Conservation (phyloP, 805 yeast genomes). For the Schizosaccharomyces osmophilus region DNA sequence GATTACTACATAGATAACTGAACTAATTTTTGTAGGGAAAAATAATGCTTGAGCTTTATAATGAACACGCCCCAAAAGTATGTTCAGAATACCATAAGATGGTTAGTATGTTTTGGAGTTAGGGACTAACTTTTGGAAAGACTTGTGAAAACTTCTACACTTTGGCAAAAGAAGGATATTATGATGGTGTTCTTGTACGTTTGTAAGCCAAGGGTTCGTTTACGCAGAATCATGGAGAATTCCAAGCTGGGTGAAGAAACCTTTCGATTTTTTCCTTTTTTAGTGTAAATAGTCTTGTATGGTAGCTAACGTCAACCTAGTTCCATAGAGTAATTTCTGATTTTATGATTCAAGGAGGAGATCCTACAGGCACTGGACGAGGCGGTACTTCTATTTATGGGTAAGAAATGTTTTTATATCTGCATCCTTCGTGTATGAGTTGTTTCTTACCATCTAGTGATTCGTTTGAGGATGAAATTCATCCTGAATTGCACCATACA, state of each 20-base stretch:
- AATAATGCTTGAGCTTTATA: slow-evolving; percentile 11
- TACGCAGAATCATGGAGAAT: not conserved
- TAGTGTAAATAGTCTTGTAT: slow-evolving; percentile 2
- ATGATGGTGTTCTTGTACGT: slow-evolving; percentile 11
- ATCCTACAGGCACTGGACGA: slow-evolving; percentile 15
- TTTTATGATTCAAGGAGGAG: slow-evolving; percentile 17
- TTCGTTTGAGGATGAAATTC: slow-evolving; percentile 14
- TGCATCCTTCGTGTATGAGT: not conserved
- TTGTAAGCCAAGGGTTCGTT: not conserved
- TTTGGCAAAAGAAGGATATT: slow-evolving; percentile 13
- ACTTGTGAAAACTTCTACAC: slow-evolving; percentile 9
- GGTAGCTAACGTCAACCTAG: not conserved
- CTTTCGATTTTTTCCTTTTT: slow-evolving; percentile 8
- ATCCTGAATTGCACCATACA: slow-evolving; percentile 31
- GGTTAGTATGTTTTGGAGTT: not conserved
- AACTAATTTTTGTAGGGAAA: slow-evolving; percentile 7
- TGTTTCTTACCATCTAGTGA: slow-evolving; percentile 2
- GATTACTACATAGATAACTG: not conserved
- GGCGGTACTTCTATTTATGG: slow-evolving; percentile 12
- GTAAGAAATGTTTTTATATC: slow-evolving; percentile 5
- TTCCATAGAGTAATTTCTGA: slow-evolving; percentile 7
- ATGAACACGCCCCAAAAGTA: slow-evolving; percentile 12
- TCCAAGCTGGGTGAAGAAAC: not conserved
- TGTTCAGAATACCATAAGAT: not conserved
- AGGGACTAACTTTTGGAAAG: slow-evolving; percentile 1